Conservation (phyloP, 2,329 filamentous ascomycete genomes). For the Byssothecium circinans region DNA sequence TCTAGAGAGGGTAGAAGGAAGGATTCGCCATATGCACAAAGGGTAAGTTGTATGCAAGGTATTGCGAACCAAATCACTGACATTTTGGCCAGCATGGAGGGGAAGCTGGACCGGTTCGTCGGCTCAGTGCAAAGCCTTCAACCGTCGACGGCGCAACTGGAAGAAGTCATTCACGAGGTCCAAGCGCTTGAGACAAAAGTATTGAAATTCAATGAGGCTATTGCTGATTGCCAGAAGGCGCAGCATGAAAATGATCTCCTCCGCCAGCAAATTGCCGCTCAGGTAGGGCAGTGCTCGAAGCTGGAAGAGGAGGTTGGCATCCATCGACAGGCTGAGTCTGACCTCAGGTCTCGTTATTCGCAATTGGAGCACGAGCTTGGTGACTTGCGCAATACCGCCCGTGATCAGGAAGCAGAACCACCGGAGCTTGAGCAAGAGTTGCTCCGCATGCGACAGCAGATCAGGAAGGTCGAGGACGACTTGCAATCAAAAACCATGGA, state of each 20-base stretch:
- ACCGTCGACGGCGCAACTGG: slow-evolving; percentile 9
- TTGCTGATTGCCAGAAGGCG: slow-evolving; percentile 15
- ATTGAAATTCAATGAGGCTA: slow-evolving; percentile 21
- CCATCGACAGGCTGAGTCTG: slow-evolving; percentile 13
- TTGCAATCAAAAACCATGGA: slow-evolving; percentile 7
- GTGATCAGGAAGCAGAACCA: slow-evolving; percentile 1
- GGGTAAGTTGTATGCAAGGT: slow-evolving; percentile 17
- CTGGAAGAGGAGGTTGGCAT: slow-evolving; percentile 14
- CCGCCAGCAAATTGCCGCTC: slow-evolving; percentile 15
- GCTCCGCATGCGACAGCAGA: slow-evolving; percentile 12
- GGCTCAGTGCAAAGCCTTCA: slow-evolving; percentile 1
- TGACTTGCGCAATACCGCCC: slow-evolving; percentile 8
- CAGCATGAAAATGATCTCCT: slow-evolving; percentile 18
- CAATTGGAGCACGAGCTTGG: slow-evolving; percentile 20
- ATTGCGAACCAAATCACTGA: slow-evolving; percentile 7
- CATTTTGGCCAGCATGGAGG: slow-evolving; percentile 16
- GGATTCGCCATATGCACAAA: slow-evolving; percentile 24
- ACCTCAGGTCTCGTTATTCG: slow-evolving; percentile 10
- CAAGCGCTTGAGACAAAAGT: slow-evolving; percentile 14
- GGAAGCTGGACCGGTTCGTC: slow-evolving; percentile 17
- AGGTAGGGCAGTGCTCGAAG: slow-evolving; percentile 15
- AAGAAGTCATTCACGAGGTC: slow-evolving; percentile 17
- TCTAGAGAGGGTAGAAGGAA: slow-evolving; percentile 23
- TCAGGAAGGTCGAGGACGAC: slow-evolving; percentile 16
- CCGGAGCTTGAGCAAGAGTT: slow-evolving; percentile 11